Conservation (phyloP, 148 eudicot genomes). For the Cornus kousa region DNA sequence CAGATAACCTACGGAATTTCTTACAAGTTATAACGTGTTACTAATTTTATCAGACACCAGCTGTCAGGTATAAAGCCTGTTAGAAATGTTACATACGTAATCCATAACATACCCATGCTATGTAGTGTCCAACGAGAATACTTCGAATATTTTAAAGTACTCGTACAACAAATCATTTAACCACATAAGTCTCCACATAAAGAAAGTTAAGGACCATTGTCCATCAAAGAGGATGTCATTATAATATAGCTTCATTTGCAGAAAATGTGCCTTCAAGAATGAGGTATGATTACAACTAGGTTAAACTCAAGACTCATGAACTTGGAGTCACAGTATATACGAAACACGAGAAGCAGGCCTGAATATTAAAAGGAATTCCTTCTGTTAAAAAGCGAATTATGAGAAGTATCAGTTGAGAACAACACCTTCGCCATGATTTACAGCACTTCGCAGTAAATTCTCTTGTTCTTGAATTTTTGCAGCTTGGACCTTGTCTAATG, state of each 20-base stretch:
- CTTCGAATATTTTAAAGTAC: neutral
- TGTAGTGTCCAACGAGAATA: neutral
- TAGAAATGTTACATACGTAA: neutral
- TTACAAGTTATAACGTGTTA: neutral
- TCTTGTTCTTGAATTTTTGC: conserved; percentile 97
- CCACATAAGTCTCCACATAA: neutral
- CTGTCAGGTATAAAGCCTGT: neutral
- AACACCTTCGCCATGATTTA: conserved; percentile 91
- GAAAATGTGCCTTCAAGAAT: neutral
- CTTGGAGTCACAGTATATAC: neutral
- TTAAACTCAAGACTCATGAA: neutral
- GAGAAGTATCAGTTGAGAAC: conserved; percentile 5
- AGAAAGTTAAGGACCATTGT: neutral
- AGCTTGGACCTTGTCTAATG: conserved; percentile 86
- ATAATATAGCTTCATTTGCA: neutral
- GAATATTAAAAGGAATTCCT: neutral
- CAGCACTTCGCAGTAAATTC: conserved; percentile 79
- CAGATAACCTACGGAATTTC: neutral
- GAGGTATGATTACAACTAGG: neutral
- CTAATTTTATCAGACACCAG: neutral
- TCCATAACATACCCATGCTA: neutral
- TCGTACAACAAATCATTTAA: neutral
- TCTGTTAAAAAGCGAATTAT: neutral
- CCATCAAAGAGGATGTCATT: neutral
- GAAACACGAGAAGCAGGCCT: neutral